These are phyloP conservation scores for Babesia bovis DNA, from an alignment of 169 alveolate genomes.

Conservation along the genomic window DNA sequence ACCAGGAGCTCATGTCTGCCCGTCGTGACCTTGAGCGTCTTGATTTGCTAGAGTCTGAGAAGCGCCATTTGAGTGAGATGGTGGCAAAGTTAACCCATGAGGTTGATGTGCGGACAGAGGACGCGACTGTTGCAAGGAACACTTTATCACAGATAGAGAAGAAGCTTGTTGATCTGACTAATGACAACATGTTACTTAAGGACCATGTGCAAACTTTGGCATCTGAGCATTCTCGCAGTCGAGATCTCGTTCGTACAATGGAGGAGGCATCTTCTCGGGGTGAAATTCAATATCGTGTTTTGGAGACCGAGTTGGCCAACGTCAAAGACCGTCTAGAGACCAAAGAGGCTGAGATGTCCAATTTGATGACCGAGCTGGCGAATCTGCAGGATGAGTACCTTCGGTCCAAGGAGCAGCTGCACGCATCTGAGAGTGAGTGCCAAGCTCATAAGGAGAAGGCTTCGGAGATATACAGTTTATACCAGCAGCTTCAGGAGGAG, in stretches of 20 bases:
- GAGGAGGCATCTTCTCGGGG: background rate
- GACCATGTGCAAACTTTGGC: background rate
- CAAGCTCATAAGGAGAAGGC: slow-evolving; percentile 19
- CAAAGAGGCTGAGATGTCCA: background rate
- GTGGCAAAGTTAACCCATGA: slow-evolving; percentile 16
- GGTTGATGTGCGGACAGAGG: background rate
- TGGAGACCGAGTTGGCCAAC: background rate
- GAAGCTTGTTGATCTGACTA: background rate
- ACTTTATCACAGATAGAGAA: background rate
- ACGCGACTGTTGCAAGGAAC: background rate
- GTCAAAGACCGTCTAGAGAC: background rate
- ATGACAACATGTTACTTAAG: slow-evolving; percentile 1
- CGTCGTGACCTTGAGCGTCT: background rate
- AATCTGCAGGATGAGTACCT: background rate
- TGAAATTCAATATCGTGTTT: background rate
- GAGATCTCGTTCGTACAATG: background rate
- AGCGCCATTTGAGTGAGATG: slow-evolving; percentile 12
- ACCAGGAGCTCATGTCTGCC: background rate
- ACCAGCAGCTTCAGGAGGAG: slow-evolving; percentile 28
- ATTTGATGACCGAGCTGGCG: background rate
- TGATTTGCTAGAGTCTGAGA: slow-evolving; percentile 14
- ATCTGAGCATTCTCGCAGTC: background rate
- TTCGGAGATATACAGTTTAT: slow-evolving; percentile 5
- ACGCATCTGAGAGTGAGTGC: slow-evolving; percentile 24
- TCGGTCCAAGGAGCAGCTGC: background rate